phyloP scores from a whole-genome alignment of 345 rosid species.

The Raphanus sativus region DNA sequence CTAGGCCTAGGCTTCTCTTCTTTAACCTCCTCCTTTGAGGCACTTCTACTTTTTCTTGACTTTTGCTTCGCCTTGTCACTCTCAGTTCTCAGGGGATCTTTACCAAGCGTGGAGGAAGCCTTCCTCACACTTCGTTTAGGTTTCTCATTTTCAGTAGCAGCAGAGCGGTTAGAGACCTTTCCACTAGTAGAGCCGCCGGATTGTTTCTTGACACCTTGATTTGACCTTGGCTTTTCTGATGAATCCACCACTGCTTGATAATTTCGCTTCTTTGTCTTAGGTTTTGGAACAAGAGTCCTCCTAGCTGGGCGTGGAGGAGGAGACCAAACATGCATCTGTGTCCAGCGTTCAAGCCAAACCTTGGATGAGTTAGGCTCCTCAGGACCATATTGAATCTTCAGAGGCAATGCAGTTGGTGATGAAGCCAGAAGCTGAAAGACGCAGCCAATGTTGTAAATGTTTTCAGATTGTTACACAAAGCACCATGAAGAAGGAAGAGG shows the following conservation, averaged over 20 bases:
- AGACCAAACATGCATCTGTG: conserved; percentile 59
- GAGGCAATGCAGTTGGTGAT: conserved; percentile 46
- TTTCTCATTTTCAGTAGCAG: conserved; percentile 43
- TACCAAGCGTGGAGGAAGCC: conserved; percentile 44
- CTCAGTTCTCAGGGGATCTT: conserved; percentile 52
- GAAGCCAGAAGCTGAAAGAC: conserved; percentile 62
- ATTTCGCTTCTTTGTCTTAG: conserved; percentile 40
- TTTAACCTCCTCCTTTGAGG: conserved; percentile 46
- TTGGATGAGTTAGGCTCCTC: conserved; percentile 62
- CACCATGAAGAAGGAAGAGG: background rate
- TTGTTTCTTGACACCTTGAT: conserved; percentile 47
- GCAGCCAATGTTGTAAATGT: background rate
- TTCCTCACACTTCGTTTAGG: conserved; percentile 53
- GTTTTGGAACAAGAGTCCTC: conserved; percentile 37
- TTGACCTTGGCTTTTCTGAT: conserved; percentile 43
- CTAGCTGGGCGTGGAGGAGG: conserved; percentile 43
- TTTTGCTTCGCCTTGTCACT: conserved; percentile 49
- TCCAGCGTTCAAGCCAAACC: conserved; percentile 84
- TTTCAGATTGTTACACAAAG: too few species aligned
- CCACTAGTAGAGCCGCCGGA: conserved; percentile 43
- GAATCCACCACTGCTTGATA: conserved; percentile 42
- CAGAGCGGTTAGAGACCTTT: conserved; percentile 40
- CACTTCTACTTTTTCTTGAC: conserved; percentile 45
- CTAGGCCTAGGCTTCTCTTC: conserved; percentile 46
- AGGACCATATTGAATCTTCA: conserved; percentile 50